A percentile compares a stretch with the other conserved stretches of the same genome.
Conservation (phyloP, 345 rosid species). For the Hibiscus trionum region DNA sequence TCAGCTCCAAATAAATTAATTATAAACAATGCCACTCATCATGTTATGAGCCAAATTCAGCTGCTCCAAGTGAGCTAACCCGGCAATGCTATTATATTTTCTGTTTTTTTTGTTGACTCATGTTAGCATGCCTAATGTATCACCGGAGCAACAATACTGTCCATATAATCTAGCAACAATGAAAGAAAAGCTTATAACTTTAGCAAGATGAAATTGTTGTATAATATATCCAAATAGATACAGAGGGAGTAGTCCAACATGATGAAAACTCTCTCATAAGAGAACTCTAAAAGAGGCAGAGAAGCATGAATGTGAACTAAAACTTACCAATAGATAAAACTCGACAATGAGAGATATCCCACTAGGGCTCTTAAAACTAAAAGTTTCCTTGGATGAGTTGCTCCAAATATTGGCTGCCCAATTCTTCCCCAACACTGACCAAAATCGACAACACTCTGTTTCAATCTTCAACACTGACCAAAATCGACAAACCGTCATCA, state of each 20-base stretch:
- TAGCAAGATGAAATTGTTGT: too few relatives aligned
- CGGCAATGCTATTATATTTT: slow-evolving; percentile 76
- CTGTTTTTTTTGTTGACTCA: too few relatives aligned
- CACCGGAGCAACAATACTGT: too few relatives aligned
- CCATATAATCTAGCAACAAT: too few relatives aligned
- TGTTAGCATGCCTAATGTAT: too few relatives aligned
- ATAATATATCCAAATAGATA: not conserved
- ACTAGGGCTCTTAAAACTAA: slow-evolving; percentile 63
- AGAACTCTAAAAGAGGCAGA: not conserved
- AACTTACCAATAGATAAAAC: slow-evolving; percentile 70
- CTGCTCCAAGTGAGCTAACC: slow-evolving; percentile 63
- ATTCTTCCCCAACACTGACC: slow-evolving; percentile 44
- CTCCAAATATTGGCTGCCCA: slow-evolving; percentile 67
- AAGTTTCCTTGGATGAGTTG: slow-evolving; percentile 50
- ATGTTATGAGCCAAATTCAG: slow-evolving; percentile 61
- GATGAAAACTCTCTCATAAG: not conserved
- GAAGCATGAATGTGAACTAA: not conserved
- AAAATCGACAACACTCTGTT: too few relatives aligned
- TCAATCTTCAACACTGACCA: too few relatives aligned
- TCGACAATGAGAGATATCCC: slow-evolving; percentile 63
- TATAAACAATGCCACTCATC: slow-evolving; percentile 60
- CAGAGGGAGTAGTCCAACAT: not conserved
- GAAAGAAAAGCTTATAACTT: too few relatives aligned
- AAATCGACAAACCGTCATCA: too few relatives aligned
- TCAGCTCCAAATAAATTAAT: too few relatives aligned